Evolutionary conservation across 2,329 filamentous ascomycete species (phyloP), one percentile per base, ranked within the genome.

Genomic region (Colletotrichum tropicicola): DNA sequence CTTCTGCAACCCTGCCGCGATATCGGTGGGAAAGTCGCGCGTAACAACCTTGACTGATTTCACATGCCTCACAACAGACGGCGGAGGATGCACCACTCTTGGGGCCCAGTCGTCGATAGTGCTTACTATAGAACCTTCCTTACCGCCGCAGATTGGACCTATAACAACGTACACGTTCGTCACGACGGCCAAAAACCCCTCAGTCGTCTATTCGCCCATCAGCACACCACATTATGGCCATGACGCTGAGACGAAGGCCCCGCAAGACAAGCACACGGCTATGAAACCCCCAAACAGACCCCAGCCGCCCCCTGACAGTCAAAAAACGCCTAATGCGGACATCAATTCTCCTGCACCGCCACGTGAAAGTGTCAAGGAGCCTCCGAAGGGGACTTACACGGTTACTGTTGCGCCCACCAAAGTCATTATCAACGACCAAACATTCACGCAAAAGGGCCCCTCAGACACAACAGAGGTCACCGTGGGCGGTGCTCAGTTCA

Each of bases 171-270:
- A 83, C 48, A 83, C 80, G 4, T 81, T 85, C 48, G 71, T 83
- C 53, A 86, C 83, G 2, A 86, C 84, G 3, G 84, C 86, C 70
- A 87, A 86, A 70, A 87, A 87, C 59, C 85, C 85, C 0, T 79
- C 81, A 8, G 82, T 86, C 15, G 78, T 85, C 3, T 75, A 47
- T 47, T 80, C 57, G 6, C 58, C 64, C 15, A 45, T 61, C 12
- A 56, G 54, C n/a, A 68, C 66, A n/a, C 63, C 66, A 4, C 48
- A 32, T 6, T 68, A 62, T 32, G 63, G 61, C 23, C 53, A 67
- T 23, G 48, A 65, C 23, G n/a, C 44, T 58, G 52, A 57, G 44
- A 61, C 59, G 10, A 41, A 30, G 25, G 25, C 59, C 59, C 59
- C 44, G 28, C 57, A 49, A 37, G 37, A 65, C 25, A 54, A 28